phyloP scores from a whole-genome alignment of 768 basidiomycete genomes.

The Boletus subcaerulescens region DNA sequence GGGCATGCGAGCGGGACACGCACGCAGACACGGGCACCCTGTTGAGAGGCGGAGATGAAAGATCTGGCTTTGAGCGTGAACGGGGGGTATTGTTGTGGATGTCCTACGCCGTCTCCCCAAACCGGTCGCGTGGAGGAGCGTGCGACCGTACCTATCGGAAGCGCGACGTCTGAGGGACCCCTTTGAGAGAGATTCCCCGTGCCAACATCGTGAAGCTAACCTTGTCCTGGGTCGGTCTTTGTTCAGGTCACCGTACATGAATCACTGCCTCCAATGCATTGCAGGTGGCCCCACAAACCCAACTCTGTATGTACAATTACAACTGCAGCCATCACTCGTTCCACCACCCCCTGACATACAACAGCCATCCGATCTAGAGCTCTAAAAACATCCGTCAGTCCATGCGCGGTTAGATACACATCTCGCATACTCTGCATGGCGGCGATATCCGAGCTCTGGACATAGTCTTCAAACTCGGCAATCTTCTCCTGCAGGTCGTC shows the following conservation, averaged over 20 bases:
- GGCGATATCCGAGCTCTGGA: constrained; percentile 88
- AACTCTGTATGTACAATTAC: background rate
- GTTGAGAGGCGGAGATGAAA: constrained; percentile 27
- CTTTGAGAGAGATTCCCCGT: constrained; percentile 22
- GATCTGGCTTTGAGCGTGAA: background rate
- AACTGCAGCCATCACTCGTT: constrained; percentile 7
- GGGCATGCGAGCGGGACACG: no score
- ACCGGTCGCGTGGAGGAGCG: constrained; percentile 10
- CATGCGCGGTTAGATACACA: background rate
- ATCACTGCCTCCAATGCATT: no score
- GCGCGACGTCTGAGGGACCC: constrained; percentile 7
- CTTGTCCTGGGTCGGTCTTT: constrained; percentile 25
- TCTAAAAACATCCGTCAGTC: constrained; percentile 18
- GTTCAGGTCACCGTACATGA: constrained; percentile 18
- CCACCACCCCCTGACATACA: background rate
- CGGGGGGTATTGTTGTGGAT: constrained; percentile 6
- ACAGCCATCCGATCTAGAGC: constrained; percentile 11
- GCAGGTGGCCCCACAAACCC: no score
- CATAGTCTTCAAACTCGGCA: constrained; percentile 78
- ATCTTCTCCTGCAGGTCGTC: constrained; percentile 94
- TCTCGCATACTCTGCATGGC: constrained; percentile 81
- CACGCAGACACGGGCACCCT: constrained; percentile 7
- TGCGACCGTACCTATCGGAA: constrained; percentile 18
- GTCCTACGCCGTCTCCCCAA: constrained; percentile 20
- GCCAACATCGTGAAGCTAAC: constrained; percentile 27